Conservation (phyloP, 75 land plant genomes). For the Cunninghamia lanceolata region DNA sequence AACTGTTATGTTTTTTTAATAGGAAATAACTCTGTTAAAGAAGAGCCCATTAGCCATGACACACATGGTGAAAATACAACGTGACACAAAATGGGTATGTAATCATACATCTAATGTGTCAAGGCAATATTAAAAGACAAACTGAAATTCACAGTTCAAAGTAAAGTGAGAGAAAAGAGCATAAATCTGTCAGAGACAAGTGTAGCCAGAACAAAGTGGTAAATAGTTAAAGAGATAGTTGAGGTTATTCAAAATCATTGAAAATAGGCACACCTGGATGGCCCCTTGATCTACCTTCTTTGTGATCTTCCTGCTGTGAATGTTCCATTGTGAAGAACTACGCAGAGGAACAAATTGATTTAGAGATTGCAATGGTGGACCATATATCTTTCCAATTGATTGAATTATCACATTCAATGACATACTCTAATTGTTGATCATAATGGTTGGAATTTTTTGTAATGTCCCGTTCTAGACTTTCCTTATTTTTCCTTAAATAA, state of each 20-base stretch:
- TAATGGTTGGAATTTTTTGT: not conserved
- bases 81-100: not conserved
- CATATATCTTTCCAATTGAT: not conserved
- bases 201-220: not conserved
- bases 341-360: not conserved
- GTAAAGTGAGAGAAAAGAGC: not conserved
- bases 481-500: too few species aligned
- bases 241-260: not conserved
- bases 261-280: not conserved
- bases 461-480: too few species aligned
- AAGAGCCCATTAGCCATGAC: not conserved
- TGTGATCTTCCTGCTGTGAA: not conserved
- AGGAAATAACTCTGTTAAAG: not conserved
- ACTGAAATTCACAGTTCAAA: not conserved
- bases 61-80: not conserved
- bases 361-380: not conserved
- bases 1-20: not conserved
- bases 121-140: not conserved
- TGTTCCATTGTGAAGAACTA: not conserved
- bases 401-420: not conserved
- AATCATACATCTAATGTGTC: not conserved
- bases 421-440: not conserved
- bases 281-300: not conserved
- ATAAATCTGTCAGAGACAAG: not conserved
- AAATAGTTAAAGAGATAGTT: not conserved